phyloP scores from a whole-genome alignment of 352 stramenopile genomes.

The Phytophthora syringae region DNA sequence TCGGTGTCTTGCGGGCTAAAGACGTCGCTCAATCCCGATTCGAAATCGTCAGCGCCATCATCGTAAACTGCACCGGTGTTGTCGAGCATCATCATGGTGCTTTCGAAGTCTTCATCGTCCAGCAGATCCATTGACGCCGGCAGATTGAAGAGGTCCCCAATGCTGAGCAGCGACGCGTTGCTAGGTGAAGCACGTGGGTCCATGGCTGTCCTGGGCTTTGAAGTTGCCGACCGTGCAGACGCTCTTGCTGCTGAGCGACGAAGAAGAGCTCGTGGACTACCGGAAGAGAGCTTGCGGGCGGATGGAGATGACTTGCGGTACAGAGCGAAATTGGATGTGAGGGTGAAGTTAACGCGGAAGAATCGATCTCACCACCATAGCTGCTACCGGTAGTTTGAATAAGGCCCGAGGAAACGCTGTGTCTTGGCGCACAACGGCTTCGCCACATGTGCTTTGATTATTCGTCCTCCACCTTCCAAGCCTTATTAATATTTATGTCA shows the following conservation, averaged over 20 bases:
- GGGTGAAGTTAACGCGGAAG: conserved; percentile 6
- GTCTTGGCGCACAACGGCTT: background rate
- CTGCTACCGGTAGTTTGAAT: background rate
- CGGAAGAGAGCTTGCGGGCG: too few species aligned
- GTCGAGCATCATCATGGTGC: conserved; percentile 73
- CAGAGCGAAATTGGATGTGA: conserved; percentile 37
- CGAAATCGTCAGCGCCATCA: conserved; percentile 48
- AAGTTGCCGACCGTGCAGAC: background rate
- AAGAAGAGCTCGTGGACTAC: too few species aligned
- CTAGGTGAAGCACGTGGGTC: conserved; percentile 27
- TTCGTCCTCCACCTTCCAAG: conserved; percentile 5
- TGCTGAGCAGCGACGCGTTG: conserved; percentile 38
- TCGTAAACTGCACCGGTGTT: conserved; percentile 15
- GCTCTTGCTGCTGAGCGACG: too few species aligned
- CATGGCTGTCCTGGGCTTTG: conserved; percentile 15
- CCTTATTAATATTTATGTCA: conserved; percentile 15
- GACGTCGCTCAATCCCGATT: conserved; percentile 54
- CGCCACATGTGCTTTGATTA: conserved; percentile 1
- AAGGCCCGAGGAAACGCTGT: background rate
- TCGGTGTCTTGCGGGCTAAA: conserved; percentile 45
- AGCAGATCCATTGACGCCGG: conserved; percentile 52
- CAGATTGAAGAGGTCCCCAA: conserved; percentile 56
- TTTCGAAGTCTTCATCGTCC: conserved; percentile 70
- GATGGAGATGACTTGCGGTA: conserved; percentile 32
- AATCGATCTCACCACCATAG: background rate